phyloP scores from a whole-genome alignment of 768 basidiomycete species.

The Naganishia friedmannii region DNA sequence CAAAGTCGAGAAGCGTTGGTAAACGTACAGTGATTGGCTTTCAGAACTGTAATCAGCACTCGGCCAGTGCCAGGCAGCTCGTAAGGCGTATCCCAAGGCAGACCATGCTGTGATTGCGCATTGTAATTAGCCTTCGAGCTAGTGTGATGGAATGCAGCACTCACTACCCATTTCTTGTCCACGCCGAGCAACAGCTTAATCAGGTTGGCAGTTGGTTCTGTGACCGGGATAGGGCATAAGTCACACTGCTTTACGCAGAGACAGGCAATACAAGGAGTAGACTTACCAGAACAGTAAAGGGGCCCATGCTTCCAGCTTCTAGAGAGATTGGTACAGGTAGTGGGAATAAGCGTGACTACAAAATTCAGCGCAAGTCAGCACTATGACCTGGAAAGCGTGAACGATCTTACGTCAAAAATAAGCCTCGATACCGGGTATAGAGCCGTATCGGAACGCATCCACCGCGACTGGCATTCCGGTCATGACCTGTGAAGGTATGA shows the following conservation, averaged over 20 bases:
- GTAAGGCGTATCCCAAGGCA: slow-evolving; percentile 75
- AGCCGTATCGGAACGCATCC: slow-evolving; percentile 92
- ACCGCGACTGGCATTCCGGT: slow-evolving; percentile 98
- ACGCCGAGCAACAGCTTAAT: slow-evolving; percentile 89
- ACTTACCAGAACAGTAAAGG: slow-evolving; percentile 80
- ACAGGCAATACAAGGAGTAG: not conserved
- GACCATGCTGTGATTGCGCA: slow-evolving; percentile 56
- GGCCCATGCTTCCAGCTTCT: slow-evolving; percentile 84
- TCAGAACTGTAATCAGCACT: slow-evolving; percentile 86
- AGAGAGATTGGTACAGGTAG: slow-evolving; percentile 88
- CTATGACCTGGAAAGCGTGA: too few species aligned
- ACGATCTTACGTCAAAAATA: slow-evolving; percentile 81
- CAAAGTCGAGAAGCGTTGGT: not conserved
- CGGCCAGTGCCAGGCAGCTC: slow-evolving; percentile 77
- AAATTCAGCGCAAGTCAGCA: slow-evolving; percentile 12
- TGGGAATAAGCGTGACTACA: slow-evolving; percentile 91
- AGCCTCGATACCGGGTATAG: slow-evolving; percentile 80
- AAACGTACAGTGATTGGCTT: slow-evolving; percentile 86
- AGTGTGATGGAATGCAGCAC: slow-evolving; percentile 13
- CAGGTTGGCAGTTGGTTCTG: slow-evolving; percentile 79
- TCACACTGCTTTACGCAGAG: not conserved
- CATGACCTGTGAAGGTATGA: slow-evolving; percentile 53
- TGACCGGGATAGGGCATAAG: not conserved
- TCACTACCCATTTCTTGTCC: slow-evolving; percentile 74
- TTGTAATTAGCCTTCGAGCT: not conserved